Conservation (phyloP, 352 stramenopile genomes). For the Pythium biforme region DNA sequence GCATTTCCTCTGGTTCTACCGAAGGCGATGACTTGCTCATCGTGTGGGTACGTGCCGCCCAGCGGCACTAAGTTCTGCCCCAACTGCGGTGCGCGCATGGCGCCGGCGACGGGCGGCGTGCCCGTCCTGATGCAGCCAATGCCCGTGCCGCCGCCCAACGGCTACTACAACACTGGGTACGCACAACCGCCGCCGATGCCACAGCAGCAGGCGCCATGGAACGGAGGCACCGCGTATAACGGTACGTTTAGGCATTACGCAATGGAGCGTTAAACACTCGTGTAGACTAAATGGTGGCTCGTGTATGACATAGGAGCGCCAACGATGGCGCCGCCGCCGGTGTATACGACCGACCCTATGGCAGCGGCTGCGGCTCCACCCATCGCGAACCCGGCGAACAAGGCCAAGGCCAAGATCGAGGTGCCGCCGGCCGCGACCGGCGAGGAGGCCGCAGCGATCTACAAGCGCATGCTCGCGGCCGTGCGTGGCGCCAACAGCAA, state of each 20-base stretch:
- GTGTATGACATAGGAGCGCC: background rate
- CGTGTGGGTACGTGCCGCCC: constrained; percentile 34
- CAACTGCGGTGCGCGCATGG: constrained; percentile 47
- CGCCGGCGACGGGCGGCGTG: constrained; percentile 4
- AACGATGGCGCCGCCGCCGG: background rate
- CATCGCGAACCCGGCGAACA: background rate
- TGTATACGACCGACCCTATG: background rate
- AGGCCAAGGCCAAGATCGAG: constrained; percentile 29
- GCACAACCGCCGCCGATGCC: background rate
- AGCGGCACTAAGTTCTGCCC: constrained; percentile 45
- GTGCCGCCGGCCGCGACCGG: constrained; percentile 59
- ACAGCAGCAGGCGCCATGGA: constrained; percentile 9
- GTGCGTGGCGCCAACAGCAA: constrained; percentile 71
- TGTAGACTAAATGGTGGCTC: background rate
- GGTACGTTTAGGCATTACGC: background rate
- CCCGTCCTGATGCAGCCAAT: constrained; percentile 6
- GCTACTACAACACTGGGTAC: background rate
- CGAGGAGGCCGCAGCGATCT: constrained; percentile 73
- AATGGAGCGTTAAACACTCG: background rate
- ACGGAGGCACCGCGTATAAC: constrained; percentile 7
- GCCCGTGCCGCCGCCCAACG: background rate
- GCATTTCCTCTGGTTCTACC: background rate
- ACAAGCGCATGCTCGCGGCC: constrained; percentile 77
- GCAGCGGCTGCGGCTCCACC: background rate
- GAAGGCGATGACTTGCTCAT: constrained; percentile 33